Percentiles rank a stretch among this genome's conserved stretches.
Evolutionary conservation across 169 alveolate species (phyloP).

Genomic region (Plasmodium malariae): DNA sequence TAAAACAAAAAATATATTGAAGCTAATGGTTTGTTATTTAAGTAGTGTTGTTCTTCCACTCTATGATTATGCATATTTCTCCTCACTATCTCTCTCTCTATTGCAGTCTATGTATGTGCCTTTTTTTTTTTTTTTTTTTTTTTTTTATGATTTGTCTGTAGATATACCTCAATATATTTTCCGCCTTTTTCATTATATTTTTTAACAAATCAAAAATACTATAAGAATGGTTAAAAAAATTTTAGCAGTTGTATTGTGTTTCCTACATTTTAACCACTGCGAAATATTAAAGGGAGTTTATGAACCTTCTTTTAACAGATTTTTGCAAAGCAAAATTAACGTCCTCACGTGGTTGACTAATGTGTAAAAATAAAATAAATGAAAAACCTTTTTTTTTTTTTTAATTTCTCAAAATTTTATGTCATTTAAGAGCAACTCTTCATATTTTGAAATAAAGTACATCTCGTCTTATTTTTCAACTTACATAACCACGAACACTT

Average conservation of each 20-base stretch:
- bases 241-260: slow-evolving; percentile 12
- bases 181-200: neutral
- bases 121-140: neutral
- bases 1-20: too few species aligned
- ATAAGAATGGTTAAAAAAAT: slow-evolving; percentile 11
- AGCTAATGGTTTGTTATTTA: too few species aligned
- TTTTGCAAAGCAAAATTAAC: slow-evolving; percentile 75
- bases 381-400: neutral
- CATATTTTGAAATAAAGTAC: neutral
- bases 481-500: too few species aligned
- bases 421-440: neutral
- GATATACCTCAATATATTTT: neutral
- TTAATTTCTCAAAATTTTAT: neutral
- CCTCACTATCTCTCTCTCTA: too few species aligned
- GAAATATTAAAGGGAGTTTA: slow-evolving; percentile 19
- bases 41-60: too few species aligned
- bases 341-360: slow-evolving; percentile 73
- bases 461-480: neutral
- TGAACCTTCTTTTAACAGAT: slow-evolving; percentile 25
- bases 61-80: too few species aligned
- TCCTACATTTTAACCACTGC: slow-evolving; percentile 12
- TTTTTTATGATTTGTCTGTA: neutral
- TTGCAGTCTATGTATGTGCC: too few species aligned
- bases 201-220: neutral
- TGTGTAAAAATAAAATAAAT: slow-evolving; percentile 43